Base-by-base conservation (phyloP, 139 green algal genomes). In the Chlorella sp. region DNA sequence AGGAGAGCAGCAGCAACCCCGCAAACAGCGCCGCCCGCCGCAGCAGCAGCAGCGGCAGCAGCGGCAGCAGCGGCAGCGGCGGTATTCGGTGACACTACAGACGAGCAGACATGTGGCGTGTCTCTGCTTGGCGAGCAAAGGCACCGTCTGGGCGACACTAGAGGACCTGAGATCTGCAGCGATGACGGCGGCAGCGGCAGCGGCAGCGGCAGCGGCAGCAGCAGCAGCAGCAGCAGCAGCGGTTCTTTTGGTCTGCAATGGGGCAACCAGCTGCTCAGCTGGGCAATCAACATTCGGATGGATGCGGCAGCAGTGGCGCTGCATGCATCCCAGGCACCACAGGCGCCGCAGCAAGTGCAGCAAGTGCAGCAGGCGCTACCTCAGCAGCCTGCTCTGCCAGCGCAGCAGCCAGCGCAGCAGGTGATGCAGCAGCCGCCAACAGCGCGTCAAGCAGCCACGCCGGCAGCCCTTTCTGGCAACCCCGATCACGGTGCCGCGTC, bases 241-340 rank as follows among this genome's bases (percentile, higher is more conserved):
- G 83, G 85, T 11, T 87, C 81, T 2, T 89, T 92, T 89, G 90
- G 76, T 19, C 83, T 92, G 60, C 90, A 92, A 42, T 92, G 90
- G 90, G 90, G 89, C 2, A 78, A 92, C 73, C 78, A 88, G 53
- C 66, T 90, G 85, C 75, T 86, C 21, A 57, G 24, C 19, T 92
- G 90, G 90, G 90, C 90, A 53, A 61, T 66, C n/a, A 86, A 28
- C 28, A 40, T 88, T 9, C 28, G 40, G 14, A 22, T 32, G 12
- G 76, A 90, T 34, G 85, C 68, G 19, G 83, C 66, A 39, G 86
- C 57, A n/a, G 77, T 73, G 28, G 48, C 83, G 3, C 37, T 15
- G 39, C 83, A 64, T 28, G 85, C 73, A 36, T 22, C 32, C 0
- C 73, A 36, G 73, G 39, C 60, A 66, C 37, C 36, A 53, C n/a